A percentile compares a stretch with the other conserved stretches of the same genome.
phyloP scores from a whole-genome alignment of 805 yeast genomes.

The Metschnikowia gelsemii region DNA sequence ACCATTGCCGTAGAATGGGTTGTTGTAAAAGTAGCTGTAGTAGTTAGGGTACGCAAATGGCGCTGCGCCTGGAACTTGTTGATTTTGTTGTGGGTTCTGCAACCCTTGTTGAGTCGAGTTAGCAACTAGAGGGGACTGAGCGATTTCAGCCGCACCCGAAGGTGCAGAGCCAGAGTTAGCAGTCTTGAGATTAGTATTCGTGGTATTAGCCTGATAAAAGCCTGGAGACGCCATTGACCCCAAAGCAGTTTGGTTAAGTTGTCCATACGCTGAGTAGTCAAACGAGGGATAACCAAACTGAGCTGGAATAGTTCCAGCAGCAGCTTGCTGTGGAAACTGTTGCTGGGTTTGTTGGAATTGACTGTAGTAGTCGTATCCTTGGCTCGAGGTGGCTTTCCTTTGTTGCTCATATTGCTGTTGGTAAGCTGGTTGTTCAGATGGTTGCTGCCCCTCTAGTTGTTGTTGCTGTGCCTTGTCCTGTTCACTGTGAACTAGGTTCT shows the following conservation, averaged over 20 bases:
- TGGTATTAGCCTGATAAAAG: slow-evolving; percentile 30
- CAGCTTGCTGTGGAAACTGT: slow-evolving; percentile 42
- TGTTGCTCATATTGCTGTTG: slow-evolving; percentile 19
- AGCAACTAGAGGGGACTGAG: slow-evolving; percentile 35
- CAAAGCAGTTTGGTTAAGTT: slow-evolving; percentile 20
- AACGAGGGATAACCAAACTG: slow-evolving; percentile 46
- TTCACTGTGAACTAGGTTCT: slow-evolving; percentile 6
- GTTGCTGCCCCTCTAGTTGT: slow-evolving; percentile 16
- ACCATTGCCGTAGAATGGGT: slow-evolving; percentile 40
- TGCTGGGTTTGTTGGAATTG: slow-evolving; percentile 27
- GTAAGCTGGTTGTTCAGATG: slow-evolving; percentile 14
- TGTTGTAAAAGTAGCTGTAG: slow-evolving; percentile 42
- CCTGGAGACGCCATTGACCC: slow-evolving; percentile 18
- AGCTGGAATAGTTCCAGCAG: slow-evolving; percentile 39
- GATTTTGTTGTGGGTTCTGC: slow-evolving; percentile 31
- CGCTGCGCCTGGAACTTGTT: slow-evolving; percentile 34
- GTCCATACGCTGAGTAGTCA: slow-evolving; percentile 41
- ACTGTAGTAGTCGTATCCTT: slow-evolving; percentile 23
- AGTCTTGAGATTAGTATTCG: slow-evolving; percentile 27
- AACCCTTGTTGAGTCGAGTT: slow-evolving; percentile 25
- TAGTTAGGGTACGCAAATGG: slow-evolving; percentile 44
- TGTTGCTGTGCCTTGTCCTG: slow-evolving; percentile 11
- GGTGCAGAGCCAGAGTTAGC: slow-evolving; percentile 24
- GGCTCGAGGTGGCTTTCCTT: slow-evolving; percentile 16
- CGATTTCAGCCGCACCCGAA: slow-evolving; percentile 23